phyloP scores from a whole-genome alignment of 2,329 filamentous ascomycete species.

The Aspergillus jensenii region DNA sequence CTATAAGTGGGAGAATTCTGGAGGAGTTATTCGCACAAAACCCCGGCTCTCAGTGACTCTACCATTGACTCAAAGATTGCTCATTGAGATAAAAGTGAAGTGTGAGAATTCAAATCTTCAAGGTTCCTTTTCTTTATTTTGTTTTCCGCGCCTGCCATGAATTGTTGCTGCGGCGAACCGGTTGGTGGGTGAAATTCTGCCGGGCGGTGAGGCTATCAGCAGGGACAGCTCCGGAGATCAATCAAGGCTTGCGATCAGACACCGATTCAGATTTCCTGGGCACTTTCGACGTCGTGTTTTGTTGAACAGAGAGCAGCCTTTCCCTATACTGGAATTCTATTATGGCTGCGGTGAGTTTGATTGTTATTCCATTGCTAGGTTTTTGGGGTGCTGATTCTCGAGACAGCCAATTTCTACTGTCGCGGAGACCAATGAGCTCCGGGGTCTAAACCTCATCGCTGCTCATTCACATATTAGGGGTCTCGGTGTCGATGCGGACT shows the following conservation, averaged over 20 bases:
- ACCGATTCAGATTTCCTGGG: conserved; percentile 11
- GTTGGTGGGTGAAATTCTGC: conserved; percentile 5
- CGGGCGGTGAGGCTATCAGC: conserved; percentile 8
- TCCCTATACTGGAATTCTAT: conserved; percentile 11
- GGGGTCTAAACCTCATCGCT: conserved; percentile 94
- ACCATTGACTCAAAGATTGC: not conserved
- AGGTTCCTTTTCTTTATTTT: not conserved
- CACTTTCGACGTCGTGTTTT: conserved; percentile 3
- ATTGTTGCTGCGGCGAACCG: conserved; percentile 1
- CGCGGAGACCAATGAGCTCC: conserved; percentile 92
- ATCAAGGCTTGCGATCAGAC: conserved; percentile 14
- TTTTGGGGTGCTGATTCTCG: conserved; percentile 7
- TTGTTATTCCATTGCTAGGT: not conserved
- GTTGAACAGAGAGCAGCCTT: conserved; percentile 7
- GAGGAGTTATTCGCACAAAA: not conserved
- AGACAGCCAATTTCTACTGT: conserved; percentile 71
- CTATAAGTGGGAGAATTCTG: not conserved
- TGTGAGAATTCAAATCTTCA: not conserved
- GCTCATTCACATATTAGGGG: conserved; percentile 98
- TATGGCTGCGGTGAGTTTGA: conserved; percentile 40
- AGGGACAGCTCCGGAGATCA: conserved; percentile 2
- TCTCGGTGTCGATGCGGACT: conserved; percentile 87
- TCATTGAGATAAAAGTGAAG: not conserved
- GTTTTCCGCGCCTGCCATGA: not conserved
- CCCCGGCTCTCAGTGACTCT: not conserved